A percentile compares a stretch with the other conserved stretches of the same genome.
phyloP scores from a whole-genome alignment of 495 filamentous ascomycete species.

The Xylaria grammica region DNA sequence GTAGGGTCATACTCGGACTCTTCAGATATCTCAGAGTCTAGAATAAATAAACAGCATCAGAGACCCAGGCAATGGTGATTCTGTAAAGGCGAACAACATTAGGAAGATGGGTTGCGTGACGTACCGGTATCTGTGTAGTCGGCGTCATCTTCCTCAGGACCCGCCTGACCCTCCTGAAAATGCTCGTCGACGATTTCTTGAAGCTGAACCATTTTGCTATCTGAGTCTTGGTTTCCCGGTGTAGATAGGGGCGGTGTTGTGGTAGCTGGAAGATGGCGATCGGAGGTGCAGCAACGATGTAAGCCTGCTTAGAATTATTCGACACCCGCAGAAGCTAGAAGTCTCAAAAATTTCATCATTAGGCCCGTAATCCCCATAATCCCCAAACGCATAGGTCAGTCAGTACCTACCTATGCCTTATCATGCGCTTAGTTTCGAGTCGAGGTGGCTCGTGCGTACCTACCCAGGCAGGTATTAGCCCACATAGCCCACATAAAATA shows the following conservation, averaged over 20 bases:
- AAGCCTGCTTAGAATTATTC: not conserved
- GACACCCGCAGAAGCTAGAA: not conserved
- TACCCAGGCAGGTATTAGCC: no score
- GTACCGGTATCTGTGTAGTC: slow-evolving; percentile 90
- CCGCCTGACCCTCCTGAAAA: slow-evolving; percentile 75
- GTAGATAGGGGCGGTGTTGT: not conserved
- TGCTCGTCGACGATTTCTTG: slow-evolving; percentile 95
- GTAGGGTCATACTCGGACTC: slow-evolving; percentile 58
- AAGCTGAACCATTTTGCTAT: slow-evolving; percentile 82
- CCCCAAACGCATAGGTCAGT: slow-evolving; percentile 17
- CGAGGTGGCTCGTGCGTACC: not conserved
- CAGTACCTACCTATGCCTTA: not conserved
- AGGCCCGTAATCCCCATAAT: not conserved
- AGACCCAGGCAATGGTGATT: not conserved
- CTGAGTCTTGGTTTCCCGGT: not conserved
- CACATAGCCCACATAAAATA: no score
- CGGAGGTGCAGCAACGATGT: not conserved
- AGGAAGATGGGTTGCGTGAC: slow-evolving; percentile 30
- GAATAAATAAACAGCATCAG: not conserved
- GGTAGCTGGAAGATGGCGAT: not conserved
- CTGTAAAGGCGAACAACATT: not conserved
- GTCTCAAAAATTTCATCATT: slow-evolving; percentile 25
- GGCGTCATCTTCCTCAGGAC: slow-evolving; percentile 78
- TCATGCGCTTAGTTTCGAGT: not conserved
- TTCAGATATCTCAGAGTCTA: slow-evolving; percentile 70